These are phyloP conservation scores for Chrysanthemum makinoi DNA, from an alignment of 129 eudicot genomes.

Conservation along the genomic window DNA sequence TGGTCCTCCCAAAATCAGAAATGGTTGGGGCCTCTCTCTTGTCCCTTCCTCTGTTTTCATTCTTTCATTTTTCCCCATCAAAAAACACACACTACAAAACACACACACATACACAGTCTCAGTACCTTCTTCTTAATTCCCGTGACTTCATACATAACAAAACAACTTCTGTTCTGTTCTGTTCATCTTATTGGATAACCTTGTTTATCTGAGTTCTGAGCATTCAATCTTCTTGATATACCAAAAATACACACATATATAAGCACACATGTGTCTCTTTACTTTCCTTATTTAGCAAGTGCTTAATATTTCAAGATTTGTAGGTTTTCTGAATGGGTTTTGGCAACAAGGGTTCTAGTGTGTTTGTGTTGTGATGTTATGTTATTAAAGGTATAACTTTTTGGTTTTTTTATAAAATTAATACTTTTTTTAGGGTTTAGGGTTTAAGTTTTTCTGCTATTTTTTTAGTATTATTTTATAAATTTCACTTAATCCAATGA, in stretches of 20 bases:
- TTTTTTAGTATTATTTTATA: constrained; percentile 1
- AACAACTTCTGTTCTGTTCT: constrained; percentile 28
- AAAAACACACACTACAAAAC: constrained; percentile 22
- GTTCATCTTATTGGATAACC: constrained; percentile 28
- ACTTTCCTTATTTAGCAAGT: constrained; percentile 33
- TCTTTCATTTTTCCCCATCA: background rate
- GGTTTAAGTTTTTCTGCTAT: constrained; percentile 30
- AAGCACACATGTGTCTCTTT: background rate
- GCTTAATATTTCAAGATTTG: constrained; percentile 28
- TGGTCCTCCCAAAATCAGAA: constrained; percentile 30
- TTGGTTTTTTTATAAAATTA: constrained; percentile 24
- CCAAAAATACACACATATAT: constrained; percentile 7
- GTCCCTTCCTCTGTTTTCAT: constrained; percentile 35
- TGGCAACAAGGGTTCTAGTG: constrained; percentile 17
- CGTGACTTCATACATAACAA: constrained; percentile 31
- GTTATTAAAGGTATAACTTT: constrained; percentile 16
- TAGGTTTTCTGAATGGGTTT: constrained; percentile 22
- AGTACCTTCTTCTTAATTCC: constrained; percentile 36
- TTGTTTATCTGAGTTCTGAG: constrained; percentile 18
- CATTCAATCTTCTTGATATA: constrained; percentile 30
- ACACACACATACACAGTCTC: constrained; percentile 26
- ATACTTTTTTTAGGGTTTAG: constrained; percentile 38
- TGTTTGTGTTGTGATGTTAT: constrained; percentile 19
- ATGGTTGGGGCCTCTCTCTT: constrained; percentile 27
- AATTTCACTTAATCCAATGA: background rate